Evolutionary conservation across 2,329 filamentous ascomycete species (phyloP).

Genomic region (Teratosphaeria pseudoeucalypti): DNA sequence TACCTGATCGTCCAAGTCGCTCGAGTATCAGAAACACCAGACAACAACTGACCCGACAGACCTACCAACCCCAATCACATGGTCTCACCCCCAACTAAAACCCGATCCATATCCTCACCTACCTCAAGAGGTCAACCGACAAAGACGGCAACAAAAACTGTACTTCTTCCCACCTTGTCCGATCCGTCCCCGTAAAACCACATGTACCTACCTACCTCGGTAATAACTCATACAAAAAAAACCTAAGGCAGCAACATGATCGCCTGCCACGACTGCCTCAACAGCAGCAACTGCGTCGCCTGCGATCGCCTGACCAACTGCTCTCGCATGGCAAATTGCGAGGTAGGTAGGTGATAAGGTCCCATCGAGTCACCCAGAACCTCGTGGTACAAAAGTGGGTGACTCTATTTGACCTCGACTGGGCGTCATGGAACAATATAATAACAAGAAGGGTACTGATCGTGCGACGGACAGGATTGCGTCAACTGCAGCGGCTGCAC

Average conservation of each 20-base stretch:
- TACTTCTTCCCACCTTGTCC: neutral
- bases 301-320: slow-evolving; percentile 6
- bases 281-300: slow-evolving; percentile 8
- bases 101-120: neutral
- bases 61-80: neutral
- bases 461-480: neutral
- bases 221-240: too few relatives aligned
- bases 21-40: neutral
- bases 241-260: slow-evolving; percentile 7
- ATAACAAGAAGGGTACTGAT: neutral
- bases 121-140: neutral
- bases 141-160: slow-evolving; percentile 7
- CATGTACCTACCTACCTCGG: too few relatives aligned
- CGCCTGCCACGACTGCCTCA: slow-evolving; percentile 8
- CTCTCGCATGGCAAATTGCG: slow-evolving; percentile 8
- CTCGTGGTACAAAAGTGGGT: too few relatives aligned
- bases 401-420: too few relatives aligned
- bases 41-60: neutral
- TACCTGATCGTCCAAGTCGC: too few relatives aligned
- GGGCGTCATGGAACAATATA: too few relatives aligned
- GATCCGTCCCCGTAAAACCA: too few relatives aligned
- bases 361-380: too few relatives aligned
- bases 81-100: neutral
- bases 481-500: slow-evolving; percentile 8
- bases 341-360: neutral